Evolutionary conservation across 1,139 yeast genomes (phyloP), one percentile per base, ranked within the genome.

Genomic region (Waltiozyma sp.): DNA sequence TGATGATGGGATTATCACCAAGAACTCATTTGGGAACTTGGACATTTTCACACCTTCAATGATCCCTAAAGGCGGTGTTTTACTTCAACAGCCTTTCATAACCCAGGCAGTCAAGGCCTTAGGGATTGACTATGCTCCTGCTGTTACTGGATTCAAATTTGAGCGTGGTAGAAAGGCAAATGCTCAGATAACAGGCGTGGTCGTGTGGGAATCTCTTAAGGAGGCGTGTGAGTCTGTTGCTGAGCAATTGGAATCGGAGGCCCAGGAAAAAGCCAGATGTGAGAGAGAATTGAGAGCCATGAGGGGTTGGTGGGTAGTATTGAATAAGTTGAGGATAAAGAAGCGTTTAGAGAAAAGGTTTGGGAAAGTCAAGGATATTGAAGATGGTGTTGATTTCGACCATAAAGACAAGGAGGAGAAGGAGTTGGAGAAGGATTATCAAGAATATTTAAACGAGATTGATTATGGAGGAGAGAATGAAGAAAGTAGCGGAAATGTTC

Each of bases 141-240:
- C 96, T 0, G 87, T 89, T 4, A 79, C 81, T 4, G 88, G 93
- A 0, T 89, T 93, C 64, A 91, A 85, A 46, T 91, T 85, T 60
- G 70, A 67, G 40, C 57, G 58, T 45, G 33, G 33, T 5, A 57
- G 73, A 39, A 63, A 64, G 4, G 80, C 83, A 0, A 77, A 77
- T 19, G 94, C 95, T 0, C 67, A 69, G 45, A 75, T 80, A 42
- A 79, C 81, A 3, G 98, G 98, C 2, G 73, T 88, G 24, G 82
- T 91, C 2, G 77, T 89, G 10, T 80, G 83, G 3, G 55, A 57
- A 28, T 80, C 80, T 52, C 76, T 65, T 50, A 66, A 67, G 47
- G 94, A 84, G 37, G 95, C 95, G 0, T 69, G 88, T 34, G 56
- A 65, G 24, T 65, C 70, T 1, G 78, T 81, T 0, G 67, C 80